Conservation (phyloP, 2,329 filamentous ascomycete genomes). For the Hortaea sp. region DNA sequence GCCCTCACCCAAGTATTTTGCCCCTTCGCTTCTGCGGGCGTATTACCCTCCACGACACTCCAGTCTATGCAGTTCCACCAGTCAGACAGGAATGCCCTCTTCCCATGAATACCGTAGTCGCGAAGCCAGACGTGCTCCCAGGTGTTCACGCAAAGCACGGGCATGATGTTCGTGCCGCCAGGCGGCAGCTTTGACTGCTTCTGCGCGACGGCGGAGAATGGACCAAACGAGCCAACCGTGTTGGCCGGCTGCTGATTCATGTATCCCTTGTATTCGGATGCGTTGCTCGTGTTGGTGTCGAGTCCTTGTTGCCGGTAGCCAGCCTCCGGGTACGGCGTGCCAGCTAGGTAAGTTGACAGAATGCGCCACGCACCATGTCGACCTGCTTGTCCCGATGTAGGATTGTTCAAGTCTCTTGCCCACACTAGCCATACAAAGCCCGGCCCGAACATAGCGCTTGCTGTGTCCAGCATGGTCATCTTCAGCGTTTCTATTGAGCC, state of each 20-base stretch:
- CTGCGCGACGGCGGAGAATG: constrained; percentile 16
- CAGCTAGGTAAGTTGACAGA: constrained; percentile 82
- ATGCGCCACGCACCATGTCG: constrained; percentile 50
- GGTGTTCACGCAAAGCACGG: constrained; percentile 83
- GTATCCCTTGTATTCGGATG: constrained; percentile 12
- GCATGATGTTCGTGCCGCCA: constrained; percentile 58
- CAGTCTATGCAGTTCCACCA: constrained; percentile 92
- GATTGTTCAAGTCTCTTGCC: constrained; percentile 13
- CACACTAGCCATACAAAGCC: constrained; percentile 91
- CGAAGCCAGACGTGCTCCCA: constrained; percentile 92
- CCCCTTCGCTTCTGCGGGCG: constrained; percentile 4
- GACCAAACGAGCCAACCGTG: constrained; percentile 31
- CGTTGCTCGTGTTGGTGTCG: constrained; percentile 57
- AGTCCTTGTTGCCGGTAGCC: constrained; percentile 62
- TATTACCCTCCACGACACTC: constrained; percentile 48
- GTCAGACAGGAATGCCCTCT: constrained; percentile 60
- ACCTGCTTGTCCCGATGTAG: constrained; percentile 2
- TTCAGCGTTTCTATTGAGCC: constrained; percentile 74
- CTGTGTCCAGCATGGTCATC: constrained; percentile 68
- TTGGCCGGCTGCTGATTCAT: constrained; percentile 21
- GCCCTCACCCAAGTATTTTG: not conserved
- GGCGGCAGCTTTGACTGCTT: constrained; percentile 41
- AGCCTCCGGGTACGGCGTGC: constrained; percentile 75
- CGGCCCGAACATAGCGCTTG: constrained; percentile 86
- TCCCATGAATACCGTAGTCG: constrained; percentile 70